Conservation (phyloP, 2,329 filamentous ascomycete genomes). For the Alternaria sp. region DNA sequence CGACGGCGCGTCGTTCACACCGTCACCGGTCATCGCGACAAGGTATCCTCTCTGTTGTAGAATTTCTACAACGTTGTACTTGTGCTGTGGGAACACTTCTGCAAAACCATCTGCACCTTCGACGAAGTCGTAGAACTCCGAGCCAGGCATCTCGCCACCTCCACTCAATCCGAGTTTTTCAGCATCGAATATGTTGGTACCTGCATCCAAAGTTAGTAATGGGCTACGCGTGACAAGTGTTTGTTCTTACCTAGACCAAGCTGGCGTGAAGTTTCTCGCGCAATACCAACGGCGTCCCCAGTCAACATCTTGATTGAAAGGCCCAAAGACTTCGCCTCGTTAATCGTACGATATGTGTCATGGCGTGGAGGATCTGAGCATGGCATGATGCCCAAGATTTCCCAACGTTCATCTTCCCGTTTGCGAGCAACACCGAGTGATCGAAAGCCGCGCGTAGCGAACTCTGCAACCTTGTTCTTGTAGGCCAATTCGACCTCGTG, state of each 20-base stretch:
- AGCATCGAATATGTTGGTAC: conserved; percentile 93
- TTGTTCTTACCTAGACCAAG: conserved; percentile 71
- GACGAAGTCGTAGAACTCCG: conserved; percentile 93
- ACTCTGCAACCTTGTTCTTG: conserved; percentile 92
- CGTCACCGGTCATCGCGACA: conserved; percentile 95
- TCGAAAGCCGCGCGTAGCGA: conserved; percentile 91
- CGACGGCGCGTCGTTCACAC: conserved; percentile 92
- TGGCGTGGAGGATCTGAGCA: conserved; percentile 91
- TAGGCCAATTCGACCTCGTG: conserved; percentile 81
- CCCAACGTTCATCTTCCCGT: conserved; percentile 81
- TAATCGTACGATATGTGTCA: conserved; percentile 89
- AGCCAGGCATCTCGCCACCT: conserved; percentile 90
- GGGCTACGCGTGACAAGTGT: not conserved
- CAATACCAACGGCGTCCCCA: conserved; percentile 92
- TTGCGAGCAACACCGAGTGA: conserved; percentile 93
- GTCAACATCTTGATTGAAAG: conserved; percentile 96
- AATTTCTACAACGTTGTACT: conserved; percentile 93
- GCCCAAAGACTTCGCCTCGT: conserved; percentile 86
- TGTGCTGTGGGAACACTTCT: conserved; percentile 94
- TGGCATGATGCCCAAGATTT: conserved; percentile 94
- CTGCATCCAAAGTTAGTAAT: conserved; percentile 2
- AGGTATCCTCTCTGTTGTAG: conserved; percentile 92
- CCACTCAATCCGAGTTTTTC: conserved; percentile 90
- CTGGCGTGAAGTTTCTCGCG: conserved; percentile 88
- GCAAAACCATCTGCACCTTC: conserved; percentile 95